phyloP scores from a whole-genome alignment of 2,329 filamentous ascomycete genomes.

The Bimuria novae-zelandiae region DNA sequence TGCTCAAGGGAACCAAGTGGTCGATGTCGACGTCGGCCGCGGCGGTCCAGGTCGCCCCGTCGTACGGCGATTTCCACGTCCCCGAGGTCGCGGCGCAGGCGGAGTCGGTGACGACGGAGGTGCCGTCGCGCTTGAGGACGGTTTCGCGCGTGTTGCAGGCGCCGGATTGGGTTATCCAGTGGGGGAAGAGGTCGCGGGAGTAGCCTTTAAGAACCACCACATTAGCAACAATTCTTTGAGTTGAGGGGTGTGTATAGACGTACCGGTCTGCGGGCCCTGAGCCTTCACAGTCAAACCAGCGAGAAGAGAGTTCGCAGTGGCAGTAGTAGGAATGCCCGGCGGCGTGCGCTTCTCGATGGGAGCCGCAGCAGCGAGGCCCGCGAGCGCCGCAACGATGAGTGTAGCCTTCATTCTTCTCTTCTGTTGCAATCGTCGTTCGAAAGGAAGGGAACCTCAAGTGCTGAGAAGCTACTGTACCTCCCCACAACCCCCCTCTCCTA shows the following conservation, averaged over 20 bases:
- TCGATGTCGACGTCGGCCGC: conserved; percentile 79
- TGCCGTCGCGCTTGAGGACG: conserved; percentile 76
- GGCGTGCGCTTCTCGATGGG: conserved; percentile 47
- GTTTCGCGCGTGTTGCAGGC: conserved; percentile 73
- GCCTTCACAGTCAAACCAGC: conserved; percentile 62
- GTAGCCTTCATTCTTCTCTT: conserved; percentile 36
- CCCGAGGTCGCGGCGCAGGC: conserved; percentile 69
- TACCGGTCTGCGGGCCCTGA: conserved; percentile 55
- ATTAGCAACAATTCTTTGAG: too few species aligned
- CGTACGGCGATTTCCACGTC: conserved; percentile 73
- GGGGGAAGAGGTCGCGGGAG: conserved; percentile 69
- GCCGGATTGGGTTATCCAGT: conserved; percentile 66
- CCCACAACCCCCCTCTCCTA: conserved; percentile 11
- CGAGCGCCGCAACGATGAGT: conserved; percentile 25
- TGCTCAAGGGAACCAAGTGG: conserved; percentile 79
- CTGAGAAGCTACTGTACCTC: not conserved
- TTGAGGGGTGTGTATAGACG: too few species aligned
- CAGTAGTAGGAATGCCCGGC: conserved; percentile 66
- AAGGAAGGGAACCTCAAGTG: not conserved
- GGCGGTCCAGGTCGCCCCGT: conserved; percentile 70
- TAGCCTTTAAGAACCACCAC: too few species aligned
- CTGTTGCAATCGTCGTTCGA: not conserved
- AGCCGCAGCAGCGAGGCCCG: conserved; percentile 31
- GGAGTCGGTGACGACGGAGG: conserved; percentile 60
- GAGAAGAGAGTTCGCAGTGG: conserved; percentile 63